A percentile compares a stretch with the other conserved stretches of the same genome.
Evolutionary conservation across 2,329 filamentous ascomycete species (phyloP).

Genomic region (Coniochaeta ligniaria): DNA sequence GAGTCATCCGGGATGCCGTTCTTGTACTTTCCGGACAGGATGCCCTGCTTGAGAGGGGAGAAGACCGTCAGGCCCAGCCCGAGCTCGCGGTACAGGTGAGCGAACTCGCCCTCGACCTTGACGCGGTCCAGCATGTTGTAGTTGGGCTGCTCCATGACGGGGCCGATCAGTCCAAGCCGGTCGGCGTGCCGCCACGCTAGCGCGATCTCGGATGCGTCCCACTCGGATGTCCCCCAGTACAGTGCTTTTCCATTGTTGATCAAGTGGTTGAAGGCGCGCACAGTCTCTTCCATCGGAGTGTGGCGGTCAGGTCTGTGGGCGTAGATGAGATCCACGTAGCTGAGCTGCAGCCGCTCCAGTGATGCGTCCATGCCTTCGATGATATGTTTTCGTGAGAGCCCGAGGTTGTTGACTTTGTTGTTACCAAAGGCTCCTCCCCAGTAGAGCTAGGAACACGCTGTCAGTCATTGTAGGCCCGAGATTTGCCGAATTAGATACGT

Average conservation of each 20-base stretch:
- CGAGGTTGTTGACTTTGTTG: slow-evolving; percentile 47
- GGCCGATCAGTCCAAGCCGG: slow-evolving; percentile 49
- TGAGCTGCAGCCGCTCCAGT: slow-evolving; percentile 50
- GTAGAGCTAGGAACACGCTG: slow-evolving; percentile 43
- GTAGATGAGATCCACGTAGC: slow-evolving; percentile 61
- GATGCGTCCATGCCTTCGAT: slow-evolving; percentile 51
- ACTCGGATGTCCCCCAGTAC: slow-evolving; percentile 60
- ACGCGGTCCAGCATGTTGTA: slow-evolving; percentile 55
- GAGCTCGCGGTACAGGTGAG: slow-evolving; percentile 48
- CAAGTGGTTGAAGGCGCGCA: slow-evolving; percentile 41
- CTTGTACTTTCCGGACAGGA: slow-evolving; percentile 58
- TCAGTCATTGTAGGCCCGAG: not conserved
- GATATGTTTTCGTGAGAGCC: slow-evolving; percentile 42
- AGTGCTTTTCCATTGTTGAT: slow-evolving; percentile 60
- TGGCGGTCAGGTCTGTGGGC: slow-evolving; percentile 52
- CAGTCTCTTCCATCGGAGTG: slow-evolving; percentile 56
- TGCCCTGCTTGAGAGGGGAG: slow-evolving; percentile 47
- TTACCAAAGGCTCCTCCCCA: slow-evolving; percentile 48
- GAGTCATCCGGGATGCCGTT: slow-evolving; percentile 54
- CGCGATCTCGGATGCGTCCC: slow-evolving; percentile 49
- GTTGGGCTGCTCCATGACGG: slow-evolving; percentile 37
- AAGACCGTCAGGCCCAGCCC: slow-evolving; percentile 46
- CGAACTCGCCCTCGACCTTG: slow-evolving; percentile 53
- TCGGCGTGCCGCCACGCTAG: slow-evolving; percentile 48
- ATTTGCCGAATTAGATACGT: slow-evolving; percentile 3